Conservation (phyloP, 192 early-diverging fungal species). For the Coemansia sp. region DNA sequence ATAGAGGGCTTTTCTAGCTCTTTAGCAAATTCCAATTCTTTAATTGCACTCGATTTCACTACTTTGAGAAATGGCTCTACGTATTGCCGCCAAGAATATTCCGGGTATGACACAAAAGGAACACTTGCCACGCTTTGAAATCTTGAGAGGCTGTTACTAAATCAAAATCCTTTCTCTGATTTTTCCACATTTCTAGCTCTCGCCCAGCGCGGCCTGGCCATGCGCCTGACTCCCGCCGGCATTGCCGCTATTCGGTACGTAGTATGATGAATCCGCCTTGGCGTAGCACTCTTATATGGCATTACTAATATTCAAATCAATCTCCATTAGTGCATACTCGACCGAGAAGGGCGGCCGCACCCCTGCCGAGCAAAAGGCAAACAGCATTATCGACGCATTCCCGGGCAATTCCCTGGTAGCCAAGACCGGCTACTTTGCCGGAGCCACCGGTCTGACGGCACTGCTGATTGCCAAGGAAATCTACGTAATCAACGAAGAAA, state of each 20-base stretch:
- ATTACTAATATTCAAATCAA: background rate
- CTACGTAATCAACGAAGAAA: slow-evolving; percentile 93
- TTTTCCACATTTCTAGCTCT: slow-evolving; percentile 19
- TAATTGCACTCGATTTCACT: background rate
- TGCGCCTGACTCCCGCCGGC: slow-evolving; percentile 48
- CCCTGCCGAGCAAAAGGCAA: slow-evolving; percentile 74
- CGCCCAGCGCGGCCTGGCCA: slow-evolving; percentile 47
- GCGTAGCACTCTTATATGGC: too few relatives aligned
- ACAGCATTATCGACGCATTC: slow-evolving; percentile 87
- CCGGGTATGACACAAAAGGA: background rate
- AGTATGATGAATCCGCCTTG: background rate
- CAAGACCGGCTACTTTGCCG: slow-evolving; percentile 87
- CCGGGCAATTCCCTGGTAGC: slow-evolving; percentile 85
- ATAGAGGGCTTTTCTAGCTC: background rate
- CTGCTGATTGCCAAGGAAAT: slow-evolving; percentile 96
- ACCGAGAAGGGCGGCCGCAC: slow-evolving; percentile 27
- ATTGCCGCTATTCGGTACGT: slow-evolving; percentile 38
- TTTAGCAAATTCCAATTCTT: background rate
- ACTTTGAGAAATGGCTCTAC: background rate
- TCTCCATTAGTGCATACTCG: slow-evolving; percentile 35
- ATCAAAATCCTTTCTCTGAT: background rate
- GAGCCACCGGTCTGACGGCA: slow-evolving; percentile 78
- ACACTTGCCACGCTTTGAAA: background rate
- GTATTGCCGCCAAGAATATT: background rate
- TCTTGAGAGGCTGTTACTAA: background rate